Conservation (phyloP, 139 green algal genomes). For the Bryopsis sp. region DNA sequence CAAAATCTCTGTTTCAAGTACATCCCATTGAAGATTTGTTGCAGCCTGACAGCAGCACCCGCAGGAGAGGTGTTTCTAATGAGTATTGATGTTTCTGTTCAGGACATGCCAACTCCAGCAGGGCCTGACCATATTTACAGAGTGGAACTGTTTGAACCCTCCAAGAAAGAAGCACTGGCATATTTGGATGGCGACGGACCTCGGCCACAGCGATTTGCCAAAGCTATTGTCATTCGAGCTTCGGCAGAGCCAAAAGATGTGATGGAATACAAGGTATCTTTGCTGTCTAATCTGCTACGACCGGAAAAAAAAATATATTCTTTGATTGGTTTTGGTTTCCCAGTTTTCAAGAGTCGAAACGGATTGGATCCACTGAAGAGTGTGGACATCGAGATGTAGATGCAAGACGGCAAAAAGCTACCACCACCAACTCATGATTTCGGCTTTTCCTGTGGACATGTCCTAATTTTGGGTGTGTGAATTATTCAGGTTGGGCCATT, state of each 20-base stretch:
- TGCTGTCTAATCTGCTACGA: neutral
- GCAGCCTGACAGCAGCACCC: too few species aligned
- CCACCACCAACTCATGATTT: too few species aligned
- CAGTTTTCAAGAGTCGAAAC: too few species aligned
- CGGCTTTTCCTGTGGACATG: too few species aligned
- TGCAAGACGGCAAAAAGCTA: neutral
- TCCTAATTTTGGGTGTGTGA: neutral
- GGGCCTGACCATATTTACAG: conserved; percentile 20
- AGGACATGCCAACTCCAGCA: conserved; percentile 1
- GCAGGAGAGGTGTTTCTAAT: too few species aligned
- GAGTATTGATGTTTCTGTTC: too few species aligned
- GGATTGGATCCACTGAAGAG: too few species aligned
- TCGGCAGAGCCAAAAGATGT: conserved; percentile 14
- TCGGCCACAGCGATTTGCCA: conserved; percentile 19
- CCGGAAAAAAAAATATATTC: too few species aligned
- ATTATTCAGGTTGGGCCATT: conserved; percentile 21
- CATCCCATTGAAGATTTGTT: too few species aligned
- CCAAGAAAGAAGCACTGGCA: conserved; percentile 23
- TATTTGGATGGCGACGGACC: conserved; percentile 25
- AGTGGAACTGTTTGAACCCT: conserved; percentile 18
- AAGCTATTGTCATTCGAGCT: conserved; percentile 22
- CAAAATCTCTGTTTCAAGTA: too few species aligned
- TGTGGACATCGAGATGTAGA: too few species aligned
- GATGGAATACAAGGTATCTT: conserved; percentile 33
- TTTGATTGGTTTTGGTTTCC: too few species aligned